Percentiles rank a stretch among this genome's conserved stretches.
Conservation (phyloP, 352 stramenopile genomes). For the Phytophthora sp. region DNA sequence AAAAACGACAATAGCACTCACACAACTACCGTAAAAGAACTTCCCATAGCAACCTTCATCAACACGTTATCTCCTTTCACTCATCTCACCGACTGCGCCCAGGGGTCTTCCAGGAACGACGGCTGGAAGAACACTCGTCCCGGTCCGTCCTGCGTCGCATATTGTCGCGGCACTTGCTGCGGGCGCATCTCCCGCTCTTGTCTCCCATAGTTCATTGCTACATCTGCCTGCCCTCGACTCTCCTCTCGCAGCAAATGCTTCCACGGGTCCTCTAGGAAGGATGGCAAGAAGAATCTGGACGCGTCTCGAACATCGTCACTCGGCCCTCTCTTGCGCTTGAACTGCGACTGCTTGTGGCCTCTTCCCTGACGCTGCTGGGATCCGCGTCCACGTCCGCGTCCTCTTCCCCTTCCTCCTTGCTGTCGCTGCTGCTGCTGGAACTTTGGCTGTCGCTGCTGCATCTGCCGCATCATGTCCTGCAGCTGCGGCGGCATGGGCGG, state of each 20-base stretch:
- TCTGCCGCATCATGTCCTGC: constrained; percentile 60
- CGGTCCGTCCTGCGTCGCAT: constrained; percentile 12
- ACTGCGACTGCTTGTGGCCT: constrained; percentile 19
- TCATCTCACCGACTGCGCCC: constrained; percentile 29
- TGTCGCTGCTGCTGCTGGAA: constrained; percentile 37
- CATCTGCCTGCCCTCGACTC: neutral
- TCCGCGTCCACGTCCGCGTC: constrained; percentile 24
- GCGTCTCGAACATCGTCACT: constrained; percentile 51
- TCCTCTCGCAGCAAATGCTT: constrained; percentile 33
- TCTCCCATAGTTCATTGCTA: constrained; percentile 2
- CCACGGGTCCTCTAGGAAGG: constrained; percentile 76
- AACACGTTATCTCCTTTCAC: neutral
- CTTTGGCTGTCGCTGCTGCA: constrained; percentile 51
- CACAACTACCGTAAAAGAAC: neutral
- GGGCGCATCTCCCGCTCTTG: constrained; percentile 27
- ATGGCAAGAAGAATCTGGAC: constrained; percentile 68
- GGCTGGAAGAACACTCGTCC: constrained; percentile 75
- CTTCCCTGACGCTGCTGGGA: constrained; percentile 25
- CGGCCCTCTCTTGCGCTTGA: constrained; percentile 55
- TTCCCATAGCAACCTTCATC: constrained; percentile 8
- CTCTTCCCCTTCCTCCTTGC: constrained; percentile 17
- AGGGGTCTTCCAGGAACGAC: constrained; percentile 73
- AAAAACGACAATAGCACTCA: neutral
- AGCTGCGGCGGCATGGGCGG: constrained; percentile 52
- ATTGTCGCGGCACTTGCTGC: constrained; percentile 18